Evolutionary conservation across 176 grass and related monocot genomes (phyloP), one percentile per base, ranked within the genome.

Genomic region (Eragrostis curvula): DNA sequence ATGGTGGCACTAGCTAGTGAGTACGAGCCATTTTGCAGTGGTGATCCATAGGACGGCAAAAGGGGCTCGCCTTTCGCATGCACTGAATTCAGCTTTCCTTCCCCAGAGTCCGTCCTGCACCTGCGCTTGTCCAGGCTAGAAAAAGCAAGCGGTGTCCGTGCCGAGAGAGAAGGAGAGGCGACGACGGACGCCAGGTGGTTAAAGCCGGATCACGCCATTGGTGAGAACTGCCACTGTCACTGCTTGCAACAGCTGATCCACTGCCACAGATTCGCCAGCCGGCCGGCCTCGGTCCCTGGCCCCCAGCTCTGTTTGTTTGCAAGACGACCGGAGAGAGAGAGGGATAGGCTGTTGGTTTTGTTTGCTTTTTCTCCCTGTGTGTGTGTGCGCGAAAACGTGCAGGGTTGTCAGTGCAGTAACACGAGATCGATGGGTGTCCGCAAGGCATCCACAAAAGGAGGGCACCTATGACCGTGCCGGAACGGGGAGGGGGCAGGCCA

Each of bases 261-360:
- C 76, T 75, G 85, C 70, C 41, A 67, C 77, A 86, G 84, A 86
- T 86, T 85, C 15, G 84, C 46, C 75, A 28, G 63, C 48, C 72
- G 43, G 11, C 18, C 61, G 12, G 29, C 63, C n/a, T n/a, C n/a
- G n/a, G n/a, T n/a, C n/a, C n/a, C n/a, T n/a, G n/a, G n/a, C n/a
- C n/a, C n/a, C n/a, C n/a, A n/a, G 32, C 32, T 36, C 14, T 17
- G 62, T 36, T 36, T 2, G n/a, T 57, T 58, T 42, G 53, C 55
- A 42, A 66, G 63, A 18, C 29, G 17, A 39, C 1, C 2, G n/a
- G 1, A 51, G 42, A 43, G 42, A 43, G 1, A 43, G 42, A 43
- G 15, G n/a, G 8, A 11, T 20, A 20, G 0, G 55, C 8, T 60
- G 57, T 23, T 8, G 42, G 6, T 43, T 43, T 43, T n/a, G n/a